Evolutionary conservation across 1,139 yeast species (phyloP), one percentile per base, ranked within the genome.

Genomic region (Arxiozyma slooffiae): DNA sequence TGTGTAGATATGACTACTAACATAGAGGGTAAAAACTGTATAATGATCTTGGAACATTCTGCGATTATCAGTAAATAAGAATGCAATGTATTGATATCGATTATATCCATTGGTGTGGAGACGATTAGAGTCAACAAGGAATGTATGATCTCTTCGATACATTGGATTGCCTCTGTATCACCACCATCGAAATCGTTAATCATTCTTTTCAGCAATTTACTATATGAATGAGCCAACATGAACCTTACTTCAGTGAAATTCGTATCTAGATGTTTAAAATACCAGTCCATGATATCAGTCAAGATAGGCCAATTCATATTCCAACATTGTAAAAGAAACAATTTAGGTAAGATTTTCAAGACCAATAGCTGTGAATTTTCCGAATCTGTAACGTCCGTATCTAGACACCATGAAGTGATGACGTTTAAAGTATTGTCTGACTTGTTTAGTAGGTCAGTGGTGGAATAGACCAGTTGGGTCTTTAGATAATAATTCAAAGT

Each of bases 251-350:
- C 59, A 55, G 67, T 69, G 41, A 58, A 67, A 24, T 53, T 52
- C 17, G 60, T 53, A n/a, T 55, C 47, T 55, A 60, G 65, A 64
- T 56, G 74, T 69, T 50, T 66, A 65, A 49, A 74, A 55, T 62
- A 79, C 79, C 55, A 81, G 44, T 69, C 67, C 1, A 79, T 57
- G 0, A 76, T 70, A 1, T 66, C 67, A 53, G 80, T 84, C 4
- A 76, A 64, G 1, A 56, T 37, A 4, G 67, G 71, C 57, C 64
- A 61, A 17, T 67, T 58, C 46, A 62, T 52, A 17, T 55, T 53
- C 2, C 47, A 50, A 6, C 52, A 45, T 38, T 56, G 52, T 51
- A 57, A 45, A 51, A 54, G 45, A 36, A 63, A 54, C 9, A 69
- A 57, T 48, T 68, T 68, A 4, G 67, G 62, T 8, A 63, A 41